Percentiles rank a stretch among this genome's conserved stretches.
These are phyloP conservation scores for Colletotrichum coccodes DNA, from an alignment of 2,329 filamentous ascomycete genomes.

Conservation along the genomic window DNA sequence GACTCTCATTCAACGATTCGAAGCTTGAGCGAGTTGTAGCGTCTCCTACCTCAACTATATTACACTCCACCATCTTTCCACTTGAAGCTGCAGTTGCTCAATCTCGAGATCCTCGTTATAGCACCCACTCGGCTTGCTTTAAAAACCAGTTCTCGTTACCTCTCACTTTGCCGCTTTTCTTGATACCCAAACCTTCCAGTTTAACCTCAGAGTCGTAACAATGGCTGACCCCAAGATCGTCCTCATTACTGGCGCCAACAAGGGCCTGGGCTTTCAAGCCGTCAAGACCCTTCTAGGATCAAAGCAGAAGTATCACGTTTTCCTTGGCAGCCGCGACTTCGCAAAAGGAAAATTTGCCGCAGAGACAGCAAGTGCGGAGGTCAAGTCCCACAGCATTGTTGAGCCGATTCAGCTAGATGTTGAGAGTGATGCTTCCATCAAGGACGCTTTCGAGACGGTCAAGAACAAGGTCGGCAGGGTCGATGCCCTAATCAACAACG, in stretches of 20 bases:
- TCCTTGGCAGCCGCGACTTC: constrained; percentile 39
- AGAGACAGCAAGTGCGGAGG: neutral
- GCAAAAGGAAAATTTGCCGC: constrained; percentile 37
- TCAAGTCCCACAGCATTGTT: neutral
- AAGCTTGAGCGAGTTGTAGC: too few species aligned
- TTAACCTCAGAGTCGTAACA: neutral
- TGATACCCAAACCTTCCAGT: neutral
- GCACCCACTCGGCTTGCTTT: neutral
- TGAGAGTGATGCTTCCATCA: constrained; percentile 33
- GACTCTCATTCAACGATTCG: too few species aligned
- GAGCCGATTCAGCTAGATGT: constrained; percentile 35
- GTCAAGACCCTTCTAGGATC: constrained; percentile 36
- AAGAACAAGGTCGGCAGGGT: constrained; percentile 30
- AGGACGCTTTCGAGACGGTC: constrained; percentile 30
- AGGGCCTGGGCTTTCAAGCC: constrained; percentile 40
- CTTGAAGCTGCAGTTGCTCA: too few species aligned
- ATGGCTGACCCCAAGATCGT: constrained; percentile 11
- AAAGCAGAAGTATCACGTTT: constrained; percentile 35
- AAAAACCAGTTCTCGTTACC: neutral
- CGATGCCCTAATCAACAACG: constrained; percentile 46
- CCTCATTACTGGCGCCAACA: constrained; percentile 37
- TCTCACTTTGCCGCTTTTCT: neutral
- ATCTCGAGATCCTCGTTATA: neutral
- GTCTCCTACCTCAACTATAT: neutral
- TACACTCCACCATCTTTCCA: too few species aligned